phyloP scores from a whole-genome alignment of 495 filamentous ascomycete genomes.

The Penicillium bialowiezense region DNA sequence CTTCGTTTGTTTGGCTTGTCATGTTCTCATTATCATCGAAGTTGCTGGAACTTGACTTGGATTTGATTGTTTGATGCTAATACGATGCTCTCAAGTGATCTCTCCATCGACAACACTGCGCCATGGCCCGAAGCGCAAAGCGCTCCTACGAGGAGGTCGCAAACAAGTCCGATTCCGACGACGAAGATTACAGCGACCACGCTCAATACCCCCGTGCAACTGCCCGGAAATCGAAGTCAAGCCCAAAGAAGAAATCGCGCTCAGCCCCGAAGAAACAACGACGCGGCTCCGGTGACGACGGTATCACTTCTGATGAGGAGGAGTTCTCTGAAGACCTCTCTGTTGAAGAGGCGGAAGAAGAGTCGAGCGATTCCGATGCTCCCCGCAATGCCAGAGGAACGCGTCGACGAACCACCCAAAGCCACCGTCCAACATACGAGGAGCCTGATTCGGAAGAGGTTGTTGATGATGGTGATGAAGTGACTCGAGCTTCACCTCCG shows the following conservation, averaged over 20 bases:
- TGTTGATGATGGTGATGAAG: conserved; percentile 41
- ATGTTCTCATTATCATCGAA: neutral
- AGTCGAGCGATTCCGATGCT: conserved; percentile 62
- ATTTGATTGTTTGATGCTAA: conserved; percentile 10
- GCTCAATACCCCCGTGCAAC: conserved; percentile 29
- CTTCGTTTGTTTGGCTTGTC: neutral
- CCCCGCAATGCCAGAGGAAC: conserved; percentile 68
- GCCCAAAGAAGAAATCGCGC: conserved; percentile 36
- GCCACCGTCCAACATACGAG: conserved; percentile 41
- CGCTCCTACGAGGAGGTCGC: conserved; percentile 72
- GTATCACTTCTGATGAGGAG: conserved; percentile 64
- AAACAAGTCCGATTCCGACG: conserved; percentile 80
- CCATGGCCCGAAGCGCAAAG: conserved; percentile 54
- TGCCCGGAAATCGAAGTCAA: conserved; percentile 38
- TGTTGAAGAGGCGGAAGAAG: conserved; percentile 53
- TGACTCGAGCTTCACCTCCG: conserved; percentile 20
- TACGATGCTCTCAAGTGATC: conserved; percentile 10
- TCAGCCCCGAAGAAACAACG: conserved; percentile 49
- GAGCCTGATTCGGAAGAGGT: conserved; percentile 22
- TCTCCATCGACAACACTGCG: conserved; percentile 18
- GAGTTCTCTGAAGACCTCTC: conserved; percentile 45
- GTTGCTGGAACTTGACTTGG: neutral
- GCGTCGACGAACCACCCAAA: conserved; percentile 59
- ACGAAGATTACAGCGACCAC: conserved; percentile 67
- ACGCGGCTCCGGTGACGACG: conserved; percentile 52